These are phyloP conservation scores for Juncus effusus DNA, from an alignment of 176 grass and related monocot genomes.

Conservation along the genomic window DNA sequence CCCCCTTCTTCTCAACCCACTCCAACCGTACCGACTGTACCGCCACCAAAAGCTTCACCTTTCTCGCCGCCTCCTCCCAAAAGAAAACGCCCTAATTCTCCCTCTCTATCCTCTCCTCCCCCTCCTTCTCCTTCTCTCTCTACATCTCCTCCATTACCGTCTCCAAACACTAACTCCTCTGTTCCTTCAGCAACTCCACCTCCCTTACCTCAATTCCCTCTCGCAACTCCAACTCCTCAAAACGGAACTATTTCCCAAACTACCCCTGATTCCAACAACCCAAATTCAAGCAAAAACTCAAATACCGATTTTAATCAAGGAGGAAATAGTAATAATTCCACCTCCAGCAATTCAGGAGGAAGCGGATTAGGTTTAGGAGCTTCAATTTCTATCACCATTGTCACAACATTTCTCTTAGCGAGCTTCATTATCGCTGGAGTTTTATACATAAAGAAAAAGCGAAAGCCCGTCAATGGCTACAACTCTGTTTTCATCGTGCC, in stretches of 20 bases:
- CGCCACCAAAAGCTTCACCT: constrained; percentile 32
- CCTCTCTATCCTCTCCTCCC: constrained; percentile 33
- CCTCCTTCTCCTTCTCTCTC: constrained; percentile 29
- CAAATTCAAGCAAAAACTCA: background rate
- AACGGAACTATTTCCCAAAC: constrained; percentile 5
- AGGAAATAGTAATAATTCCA: background rate
- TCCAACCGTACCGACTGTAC: constrained; percentile 22
- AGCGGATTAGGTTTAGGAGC: background rate
- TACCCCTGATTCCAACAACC: background rate
- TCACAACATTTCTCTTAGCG: constrained; percentile 35
- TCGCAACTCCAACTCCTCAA: constrained; percentile 11
- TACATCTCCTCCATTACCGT: constrained; percentile 27
- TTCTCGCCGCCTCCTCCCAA: constrained; percentile 26
- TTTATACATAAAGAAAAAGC: constrained; percentile 46
- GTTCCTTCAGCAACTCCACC: constrained; percentile 29
- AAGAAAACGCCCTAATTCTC: constrained; percentile 24
- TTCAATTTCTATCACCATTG: constrained; percentile 31
- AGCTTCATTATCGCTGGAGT: constrained; percentile 41
- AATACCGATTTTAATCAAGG: background rate
- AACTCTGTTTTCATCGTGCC: constrained; percentile 56
- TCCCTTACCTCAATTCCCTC: constrained; percentile 29
- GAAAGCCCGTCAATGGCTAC: constrained; percentile 41
- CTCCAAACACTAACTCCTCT: constrained; percentile 39
- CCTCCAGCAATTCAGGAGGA: background rate
- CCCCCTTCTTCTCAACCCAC: constrained; percentile 28